Conservation (phyloP, 1,139 yeast species). For the Geotrichum histeridarum region DNA sequence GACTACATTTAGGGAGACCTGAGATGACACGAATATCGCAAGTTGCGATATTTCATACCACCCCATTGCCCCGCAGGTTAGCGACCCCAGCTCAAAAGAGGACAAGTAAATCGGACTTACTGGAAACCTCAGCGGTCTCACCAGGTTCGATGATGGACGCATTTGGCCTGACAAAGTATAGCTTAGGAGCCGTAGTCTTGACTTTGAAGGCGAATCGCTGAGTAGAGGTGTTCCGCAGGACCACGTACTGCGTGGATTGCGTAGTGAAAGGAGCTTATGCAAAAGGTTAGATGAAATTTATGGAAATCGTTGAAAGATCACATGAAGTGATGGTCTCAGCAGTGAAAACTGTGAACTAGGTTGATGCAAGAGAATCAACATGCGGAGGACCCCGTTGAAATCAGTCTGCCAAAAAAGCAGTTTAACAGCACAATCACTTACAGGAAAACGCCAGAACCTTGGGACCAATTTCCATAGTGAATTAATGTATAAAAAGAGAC, state of each 20-base stretch:
- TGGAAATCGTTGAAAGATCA: not conserved
- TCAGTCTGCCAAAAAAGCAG: no score
- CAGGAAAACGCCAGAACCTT: slow-evolving; percentile 64
- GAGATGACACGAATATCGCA: not conserved
- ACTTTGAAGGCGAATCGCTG: slow-evolving; percentile 81
- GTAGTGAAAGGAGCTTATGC: slow-evolving; percentile 55
- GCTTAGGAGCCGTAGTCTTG: slow-evolving; percentile 95
- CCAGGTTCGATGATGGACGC: slow-evolving; percentile 80
- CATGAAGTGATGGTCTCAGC: not conserved
- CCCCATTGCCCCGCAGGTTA: no score
- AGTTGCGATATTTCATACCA: no score
- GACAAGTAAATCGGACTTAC: slow-evolving; percentile 19
- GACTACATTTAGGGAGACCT: slow-evolving; percentile 33
- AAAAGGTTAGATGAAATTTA: not conserved
- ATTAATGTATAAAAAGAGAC: not conserved
- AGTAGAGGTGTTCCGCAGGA: slow-evolving; percentile 59
- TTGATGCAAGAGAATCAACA: no score
- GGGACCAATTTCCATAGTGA: slow-evolving; percentile 57
- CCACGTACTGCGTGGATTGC: slow-evolving; percentile 64
- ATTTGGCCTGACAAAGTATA: slow-evolving; percentile 94
- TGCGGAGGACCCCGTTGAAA: no score
- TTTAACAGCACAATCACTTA: slow-evolving; percentile 41
- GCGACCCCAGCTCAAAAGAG: not conserved
- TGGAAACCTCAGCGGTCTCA: slow-evolving; percentile 62
- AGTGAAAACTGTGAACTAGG: no score